Evolutionary conservation across 345 rosid genomes (phyloP).

Genomic region (Eucalyptus pumila): DNA sequence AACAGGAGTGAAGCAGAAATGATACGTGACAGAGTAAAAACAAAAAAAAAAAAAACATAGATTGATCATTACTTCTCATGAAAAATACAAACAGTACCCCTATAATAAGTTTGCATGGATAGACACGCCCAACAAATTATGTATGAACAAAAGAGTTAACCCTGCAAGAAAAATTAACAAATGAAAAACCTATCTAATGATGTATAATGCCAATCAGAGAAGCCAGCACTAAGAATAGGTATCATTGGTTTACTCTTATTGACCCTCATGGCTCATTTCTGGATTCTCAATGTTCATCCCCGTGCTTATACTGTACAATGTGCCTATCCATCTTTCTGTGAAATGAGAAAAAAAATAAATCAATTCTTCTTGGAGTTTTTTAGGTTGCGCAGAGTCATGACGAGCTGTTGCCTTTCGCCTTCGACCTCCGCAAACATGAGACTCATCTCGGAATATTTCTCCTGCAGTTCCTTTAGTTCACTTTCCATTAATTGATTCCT

Average conservation of each 20-base stretch:
- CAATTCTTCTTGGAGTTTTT: slow-evolving; percentile 45
- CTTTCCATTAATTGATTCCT: slow-evolving; percentile 47
- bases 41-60: not conserved
- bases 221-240: not conserved
- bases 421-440: slow-evolving; percentile 93
- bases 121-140: not conserved
- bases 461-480: slow-evolving; percentile 89
- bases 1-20: not conserved
- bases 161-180: not conserved
- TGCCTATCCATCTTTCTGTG: slow-evolving; percentile 6
- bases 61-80: not conserved
- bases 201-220: not conserved
- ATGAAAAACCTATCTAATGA: not conserved
- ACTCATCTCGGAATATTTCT: slow-evolving; percentile 78
- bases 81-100: not conserved
- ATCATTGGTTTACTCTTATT: slow-evolving; percentile 11
- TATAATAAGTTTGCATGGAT: not conserved
- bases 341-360: slow-evolving; percentile 1
- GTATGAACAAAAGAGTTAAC: not conserved
- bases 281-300: not conserved
- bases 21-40: not conserved
- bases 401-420: slow-evolving; percentile 95
- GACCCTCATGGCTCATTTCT: not conserved
- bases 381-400: slow-evolving; percentile 70
- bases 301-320: slow-evolving; percentile 23